Base-by-base conservation (phyloP, 2,329 filamentous ascomycete genomes). In the Pseudofabraea citricarpa region DNA sequence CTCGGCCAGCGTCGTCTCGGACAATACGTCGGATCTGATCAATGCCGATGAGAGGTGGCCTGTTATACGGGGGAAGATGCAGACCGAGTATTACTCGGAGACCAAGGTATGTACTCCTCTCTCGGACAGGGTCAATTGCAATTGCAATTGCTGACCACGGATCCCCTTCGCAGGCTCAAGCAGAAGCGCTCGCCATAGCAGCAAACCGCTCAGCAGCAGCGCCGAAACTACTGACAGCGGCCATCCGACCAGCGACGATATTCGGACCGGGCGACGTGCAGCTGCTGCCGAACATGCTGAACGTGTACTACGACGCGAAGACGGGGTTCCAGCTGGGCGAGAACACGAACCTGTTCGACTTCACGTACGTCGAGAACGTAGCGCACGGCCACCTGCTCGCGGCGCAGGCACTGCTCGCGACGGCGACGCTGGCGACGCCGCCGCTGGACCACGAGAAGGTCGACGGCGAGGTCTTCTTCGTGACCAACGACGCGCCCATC, bases 241-340 rank as follows among this genome's bases (percentile, higher is more conserved):
- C 90, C 22, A 77, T 97, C 51, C 87, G 93, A 13, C 88, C 90
- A 6, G 85, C 89, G 10, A 88, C 88, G 53, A 94, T 97, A 64
- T 88, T 95, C 59, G 91, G 91, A 57, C 88, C 93, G 60, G 87
- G 87, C 56, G 93, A 98, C 68, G 79, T 80, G 41, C 85, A 90
- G 60, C 67, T 83, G 12, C 79, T 91, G 24, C 79, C 83, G 50
- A 80, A 84, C 54, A 77, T 96, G 50, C 72, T 95, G 57, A 77
- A 81, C 49, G 80, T 87, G 56, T 85, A 85, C 61, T 72, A 74
- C 46, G 74, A 79, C 49, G 73, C 78, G 56, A 82, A 87, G 51
- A 84, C 88, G 27, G 78, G 77, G 49, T 80, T 93, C 62, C 87
- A 96, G 64, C 76, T 97, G 18, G 93, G 93, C 54, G 67, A 79